Evolutionary conservation across 108 stramenopile genomes (phyloP).

Genomic region (Skeletonema grethae): DNA sequence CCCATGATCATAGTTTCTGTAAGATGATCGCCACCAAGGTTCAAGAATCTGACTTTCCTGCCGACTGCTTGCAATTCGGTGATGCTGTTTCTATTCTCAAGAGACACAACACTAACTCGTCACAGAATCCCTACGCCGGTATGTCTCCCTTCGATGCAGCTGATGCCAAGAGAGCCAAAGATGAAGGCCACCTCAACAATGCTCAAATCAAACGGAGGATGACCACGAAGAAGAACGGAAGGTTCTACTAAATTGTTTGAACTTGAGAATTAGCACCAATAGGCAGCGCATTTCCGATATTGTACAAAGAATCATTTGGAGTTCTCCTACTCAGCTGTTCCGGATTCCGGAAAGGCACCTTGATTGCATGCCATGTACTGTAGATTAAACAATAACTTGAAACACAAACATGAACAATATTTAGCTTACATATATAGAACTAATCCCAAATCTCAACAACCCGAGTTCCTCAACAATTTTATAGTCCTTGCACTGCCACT

Average conservation of each 20-base stretch:
- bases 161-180: slow-evolving; percentile 39
- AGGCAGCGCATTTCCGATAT: background rate
- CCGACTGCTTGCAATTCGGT: slow-evolving; percentile 7
- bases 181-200: slow-evolving; percentile 33
- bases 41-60: slow-evolving; percentile 16
- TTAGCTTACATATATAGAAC: background rate
- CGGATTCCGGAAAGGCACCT: background rate
- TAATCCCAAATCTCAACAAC: background rate
- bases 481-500: slow-evolving; percentile 41
- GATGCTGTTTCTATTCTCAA: slow-evolving; percentile 6
- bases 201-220: slow-evolving; percentile 45
- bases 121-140: slow-evolving; percentile 3
- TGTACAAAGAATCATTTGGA: background rate
- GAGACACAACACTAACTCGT: slow-evolving; percentile 7
- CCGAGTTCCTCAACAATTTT: slow-evolving; percentile 2
- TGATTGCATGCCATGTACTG: background rate
- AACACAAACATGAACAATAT: background rate
- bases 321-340: background rate
- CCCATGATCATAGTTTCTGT: slow-evolving; percentile 13
- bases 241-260: slow-evolving; percentile 14
- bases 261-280: background rate
- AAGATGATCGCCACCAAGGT: slow-evolving; percentile 20
- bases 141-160: slow-evolving; percentile 24
- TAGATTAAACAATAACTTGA: background rate
- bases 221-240: slow-evolving; percentile 33